Base-by-base conservation (phyloP, 129 eudicot genomes). In the Saposhnikovia divaricata region DNA sequence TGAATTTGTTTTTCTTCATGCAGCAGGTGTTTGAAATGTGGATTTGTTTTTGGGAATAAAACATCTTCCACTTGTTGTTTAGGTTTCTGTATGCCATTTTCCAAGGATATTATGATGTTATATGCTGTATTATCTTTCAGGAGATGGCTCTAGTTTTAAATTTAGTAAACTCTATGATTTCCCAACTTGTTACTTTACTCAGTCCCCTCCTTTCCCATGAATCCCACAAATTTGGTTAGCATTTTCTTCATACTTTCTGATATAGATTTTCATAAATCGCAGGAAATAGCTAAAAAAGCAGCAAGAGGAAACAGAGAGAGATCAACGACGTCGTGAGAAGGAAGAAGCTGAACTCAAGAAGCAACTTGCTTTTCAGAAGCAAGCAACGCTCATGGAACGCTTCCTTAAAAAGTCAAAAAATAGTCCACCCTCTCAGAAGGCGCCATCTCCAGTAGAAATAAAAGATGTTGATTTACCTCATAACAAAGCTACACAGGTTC, bases 291-390 rank as follows among this genome's bases (percentile, higher is more conserved):
- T 85, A 11, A 93, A 87, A 82, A 91, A 85, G 81, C 89, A 89
- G 87, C 98, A 90, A 87, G 98, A 91, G 77, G 98, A 91, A 84
- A 86, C 90, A 23, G 97, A 91, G 85, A 91, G 79, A 81, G 96
- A 90, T 11, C 92, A 83, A 65, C 79, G 86, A 2, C 89, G 97
- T 21, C 88, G 87, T 66, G 97, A 91, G 84, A 94, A 86, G 79
- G 98, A 91, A 87, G 97, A 90, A 82, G 92, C 98, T 43, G 97
- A 88, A 59, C 79, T 77, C 68, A 96, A 83, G 86, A 90, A 80
- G 84, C 93, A 87, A 76, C 89, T 85, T 65, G 83, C 91, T 61
- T 81, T 92, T 82, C 90, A 89, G 82, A 96, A 96, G 87, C 99
- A 92, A 78, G 99, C 98, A 71, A 90, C 97, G 70, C 83, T 92